Evolutionary conservation across 495 filamentous ascomycete species (phyloP).

Genomic region (Penicillium egyptiacum): DNA sequence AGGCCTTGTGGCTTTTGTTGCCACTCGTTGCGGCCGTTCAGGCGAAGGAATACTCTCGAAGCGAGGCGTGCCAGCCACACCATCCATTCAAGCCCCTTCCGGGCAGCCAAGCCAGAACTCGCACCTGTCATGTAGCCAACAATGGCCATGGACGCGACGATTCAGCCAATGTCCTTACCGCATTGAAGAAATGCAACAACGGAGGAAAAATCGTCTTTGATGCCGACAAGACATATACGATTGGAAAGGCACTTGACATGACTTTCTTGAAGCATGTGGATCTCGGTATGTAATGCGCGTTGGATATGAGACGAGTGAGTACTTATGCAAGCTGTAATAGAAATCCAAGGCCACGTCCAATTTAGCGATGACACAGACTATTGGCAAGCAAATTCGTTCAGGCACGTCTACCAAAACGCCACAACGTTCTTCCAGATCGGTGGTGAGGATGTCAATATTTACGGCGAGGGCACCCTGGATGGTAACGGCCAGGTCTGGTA

Average conservation of each 20-base stretch:
- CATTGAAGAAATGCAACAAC: conserved; percentile 63
- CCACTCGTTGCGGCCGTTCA: conserved; percentile 27
- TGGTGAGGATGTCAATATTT: conserved; percentile 67
- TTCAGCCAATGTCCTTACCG: conserved; percentile 55
- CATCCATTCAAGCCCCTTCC: conserved; percentile 40
- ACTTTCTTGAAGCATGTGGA: conserved; percentile 65
- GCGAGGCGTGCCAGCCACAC: conserved; percentile 32
- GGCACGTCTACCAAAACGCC: conserved; percentile 62
- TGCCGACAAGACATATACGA: conserved; percentile 52
- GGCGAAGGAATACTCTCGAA: conserved; percentile 24
- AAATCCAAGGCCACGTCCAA: conserved; percentile 54
- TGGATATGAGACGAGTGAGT: conserved; percentile 1
- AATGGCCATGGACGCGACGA: conserved; percentile 56
- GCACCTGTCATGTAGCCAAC: conserved; percentile 37
- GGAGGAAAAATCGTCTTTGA: conserved; percentile 66
- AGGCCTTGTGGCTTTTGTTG: conserved; percentile 26
- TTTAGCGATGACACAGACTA: conserved; percentile 68
- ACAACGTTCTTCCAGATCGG: conserved; percentile 70
- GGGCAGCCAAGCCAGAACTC: conserved; percentile 26
- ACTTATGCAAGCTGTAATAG: conserved; percentile 23
- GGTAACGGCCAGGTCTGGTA: conserved; percentile 74
- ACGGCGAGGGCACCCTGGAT: conserved; percentile 60
- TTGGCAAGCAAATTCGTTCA: conserved; percentile 63
- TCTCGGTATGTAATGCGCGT: conserved; percentile 39
- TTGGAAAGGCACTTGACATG: conserved; percentile 65